phyloP scores from a whole-genome alignment of 495 filamentous ascomycete species.

The Hypoxylon lienhwacheense region DNA sequence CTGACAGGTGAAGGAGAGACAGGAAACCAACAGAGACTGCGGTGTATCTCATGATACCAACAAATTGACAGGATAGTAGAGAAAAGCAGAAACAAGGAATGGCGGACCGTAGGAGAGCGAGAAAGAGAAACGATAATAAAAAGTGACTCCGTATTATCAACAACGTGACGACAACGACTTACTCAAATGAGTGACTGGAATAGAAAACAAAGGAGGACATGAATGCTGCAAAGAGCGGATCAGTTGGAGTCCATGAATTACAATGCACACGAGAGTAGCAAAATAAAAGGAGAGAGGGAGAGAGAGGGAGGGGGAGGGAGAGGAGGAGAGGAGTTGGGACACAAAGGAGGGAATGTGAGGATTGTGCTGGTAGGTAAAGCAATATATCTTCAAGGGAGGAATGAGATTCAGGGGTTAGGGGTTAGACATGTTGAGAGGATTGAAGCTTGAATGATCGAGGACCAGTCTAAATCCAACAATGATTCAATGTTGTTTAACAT shows the following conservation, averaged over 20 bases:
- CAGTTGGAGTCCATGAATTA: slow-evolving; percentile 21
- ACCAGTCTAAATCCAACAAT: no score
- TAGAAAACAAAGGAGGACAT: slow-evolving; percentile 23
- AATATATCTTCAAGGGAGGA: slow-evolving; percentile 10
- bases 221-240: slow-evolving; percentile 13
- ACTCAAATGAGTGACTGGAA: slow-evolving; percentile 19
- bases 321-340: slow-evolving; percentile 9
- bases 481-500: no score
- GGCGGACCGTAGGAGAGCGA: slow-evolving; percentile 4
- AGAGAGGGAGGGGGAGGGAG: slow-evolving; percentile 3
- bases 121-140: no score
- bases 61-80: slow-evolving; percentile 7
- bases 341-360: slow-evolving; percentile 27
- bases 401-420: slow-evolving; percentile 6
- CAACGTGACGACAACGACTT: slow-evolving; percentile 12
- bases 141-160: slow-evolving; percentile 23
- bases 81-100: slow-evolving; percentile 4
- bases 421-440: slow-evolving; percentile 18
- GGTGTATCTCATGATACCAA: slow-evolving; percentile 28
- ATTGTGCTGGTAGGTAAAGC: slow-evolving; percentile 7
- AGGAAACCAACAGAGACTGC: slow-evolving; percentile 26
- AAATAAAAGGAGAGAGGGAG: slow-evolving; percentile 25
- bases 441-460: slow-evolving; percentile 6
- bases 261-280: slow-evolving; percentile 1
- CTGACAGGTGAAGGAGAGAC: slow-evolving; percentile 30